These are phyloP conservation scores for Synchytrium microbalum DNA, from an alignment of 371 early-diverging fungal genomes.

Conservation along the genomic window DNA sequence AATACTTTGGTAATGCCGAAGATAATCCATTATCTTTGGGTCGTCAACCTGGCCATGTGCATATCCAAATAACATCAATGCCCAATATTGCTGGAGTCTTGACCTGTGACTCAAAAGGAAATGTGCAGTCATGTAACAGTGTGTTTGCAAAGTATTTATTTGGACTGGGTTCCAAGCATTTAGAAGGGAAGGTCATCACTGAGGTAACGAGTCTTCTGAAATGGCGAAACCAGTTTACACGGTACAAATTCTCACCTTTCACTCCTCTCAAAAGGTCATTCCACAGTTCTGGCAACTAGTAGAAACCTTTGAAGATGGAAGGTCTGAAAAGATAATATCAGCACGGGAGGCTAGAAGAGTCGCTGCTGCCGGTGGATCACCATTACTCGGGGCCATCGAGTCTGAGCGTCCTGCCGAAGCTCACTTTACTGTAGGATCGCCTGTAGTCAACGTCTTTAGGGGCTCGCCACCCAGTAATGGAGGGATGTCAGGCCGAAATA, in stretches of 20 bases:
- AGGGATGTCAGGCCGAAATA: neutral
- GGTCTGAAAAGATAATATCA: neutral
- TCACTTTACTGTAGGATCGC: neutral
- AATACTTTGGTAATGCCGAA: slow-evolving; percentile 14
- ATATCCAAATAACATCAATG: slow-evolving; percentile 52
- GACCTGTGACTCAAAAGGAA: slow-evolving; percentile 44
- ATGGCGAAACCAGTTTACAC: too few species aligned
- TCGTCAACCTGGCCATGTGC: neutral
- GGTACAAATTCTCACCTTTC: too few species aligned
- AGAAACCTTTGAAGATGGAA: slow-evolving; percentile 11
- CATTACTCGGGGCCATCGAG: neutral
- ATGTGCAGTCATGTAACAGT: slow-evolving; percentile 54
- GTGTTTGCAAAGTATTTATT: slow-evolving; percentile 60
- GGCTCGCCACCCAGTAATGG: neutral
- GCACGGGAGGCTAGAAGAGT: neutral
- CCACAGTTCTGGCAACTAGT: slow-evolving; percentile 53
- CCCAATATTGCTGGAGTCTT: slow-evolving; percentile 62
- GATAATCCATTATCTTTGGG: neutral
- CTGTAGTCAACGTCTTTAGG: neutral
- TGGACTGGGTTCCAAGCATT: slow-evolving; percentile 45
- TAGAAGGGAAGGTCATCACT: slow-evolving; percentile 42
- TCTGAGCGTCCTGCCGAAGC: neutral
- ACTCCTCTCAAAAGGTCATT: too few species aligned
- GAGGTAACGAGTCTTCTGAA: too few species aligned
- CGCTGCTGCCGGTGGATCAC: slow-evolving; percentile 1